Percentiles rank a stretch among this genome's conserved stretches.
Evolutionary conservation across 139 green algal species (phyloP).

Genomic region (Spirogloea muscicola): DNA sequence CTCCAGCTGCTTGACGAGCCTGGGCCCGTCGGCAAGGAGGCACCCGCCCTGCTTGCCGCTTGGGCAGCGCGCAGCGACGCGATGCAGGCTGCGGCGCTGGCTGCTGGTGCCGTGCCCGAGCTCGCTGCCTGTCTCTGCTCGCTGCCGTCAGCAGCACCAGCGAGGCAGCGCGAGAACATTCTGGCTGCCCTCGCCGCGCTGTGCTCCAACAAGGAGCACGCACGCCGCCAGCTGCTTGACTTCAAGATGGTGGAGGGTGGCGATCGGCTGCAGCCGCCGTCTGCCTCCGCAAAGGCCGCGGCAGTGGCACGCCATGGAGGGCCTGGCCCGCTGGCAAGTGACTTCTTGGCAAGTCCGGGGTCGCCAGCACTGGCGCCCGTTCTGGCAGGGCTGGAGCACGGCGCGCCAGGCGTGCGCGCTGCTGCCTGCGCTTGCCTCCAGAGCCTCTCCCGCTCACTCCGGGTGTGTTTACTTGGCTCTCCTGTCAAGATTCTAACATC

Average conservation of each 20-base stretch:
- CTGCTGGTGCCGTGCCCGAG: constrained; percentile 57
- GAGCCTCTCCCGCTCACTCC: constrained; percentile 66
- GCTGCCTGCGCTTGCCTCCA: constrained; percentile 70
- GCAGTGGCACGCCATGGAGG: too few species aligned
- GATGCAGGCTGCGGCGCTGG: constrained; percentile 60
- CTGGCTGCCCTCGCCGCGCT: constrained; percentile 65
- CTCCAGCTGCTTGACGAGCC: constrained; percentile 60
- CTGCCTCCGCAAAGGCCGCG: too few species aligned
- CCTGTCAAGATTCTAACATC: constrained; percentile 50
- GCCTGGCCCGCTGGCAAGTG: too few species aligned
- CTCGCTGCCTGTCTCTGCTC: constrained; percentile 42
- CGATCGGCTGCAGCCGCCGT: too few species aligned
- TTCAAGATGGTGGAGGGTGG: constrained; percentile 28
- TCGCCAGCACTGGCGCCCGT: constrained; percentile 56
- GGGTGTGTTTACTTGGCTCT: too few species aligned
- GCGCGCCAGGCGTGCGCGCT: constrained; percentile 44
- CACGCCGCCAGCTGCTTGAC: constrained; percentile 63
- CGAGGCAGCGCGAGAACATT: constrained; percentile 50
- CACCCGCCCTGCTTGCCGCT: constrained; percentile 51
- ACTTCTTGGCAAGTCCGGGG: too few species aligned
- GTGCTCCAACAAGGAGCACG: constrained; percentile 57
- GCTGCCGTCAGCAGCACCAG: not conserved
- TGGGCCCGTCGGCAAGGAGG: constrained; percentile 47
- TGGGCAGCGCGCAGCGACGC: constrained; percentile 50
- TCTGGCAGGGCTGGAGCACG: constrained; percentile 51